These are phyloP conservation scores for Xylaria sp. DNA, from an alignment of 2,329 filamentous ascomycete genomes.

Conservation along the genomic window DNA sequence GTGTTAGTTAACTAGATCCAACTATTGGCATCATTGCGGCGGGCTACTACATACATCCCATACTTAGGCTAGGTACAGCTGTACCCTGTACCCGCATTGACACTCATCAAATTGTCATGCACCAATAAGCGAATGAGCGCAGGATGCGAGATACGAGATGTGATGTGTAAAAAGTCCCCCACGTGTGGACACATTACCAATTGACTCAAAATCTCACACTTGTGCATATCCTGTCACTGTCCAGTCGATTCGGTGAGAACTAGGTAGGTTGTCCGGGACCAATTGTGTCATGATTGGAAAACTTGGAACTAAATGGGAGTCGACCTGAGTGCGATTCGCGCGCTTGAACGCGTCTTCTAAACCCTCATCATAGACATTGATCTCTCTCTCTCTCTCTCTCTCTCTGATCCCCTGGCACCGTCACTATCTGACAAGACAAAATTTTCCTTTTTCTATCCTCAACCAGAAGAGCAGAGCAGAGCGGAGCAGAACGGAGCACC, in stretches of 20 bases:
- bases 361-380: background rate
- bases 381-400: constrained; percentile 20
- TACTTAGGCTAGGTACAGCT: background rate
- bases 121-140: constrained; percentile 16
- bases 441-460: constrained; percentile 39
- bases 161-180: background rate
- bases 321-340: constrained; percentile 6
- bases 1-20: background rate
- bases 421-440: constrained; percentile 24
- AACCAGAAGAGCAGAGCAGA: constrained; percentile 26
- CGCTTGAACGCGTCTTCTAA: constrained; percentile 4
- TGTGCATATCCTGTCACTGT: background rate
- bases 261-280: background rate
- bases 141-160: constrained; percentile 32
- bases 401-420: constrained; percentile 13
- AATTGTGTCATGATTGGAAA: constrained; percentile 4
- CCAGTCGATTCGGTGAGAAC: constrained; percentile 9
- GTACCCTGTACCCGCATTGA: constrained; percentile 7
- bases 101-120: background rate
- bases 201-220: constrained; percentile 25
- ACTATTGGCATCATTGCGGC: background rate
- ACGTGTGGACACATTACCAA: background rate
- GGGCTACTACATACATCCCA: background rate
- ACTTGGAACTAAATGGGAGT: background rate
- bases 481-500: constrained; percentile 30